Evolutionary conservation across 805 yeast genomes (phyloP).

Genomic region (Candida arabinofermentans): DNA sequence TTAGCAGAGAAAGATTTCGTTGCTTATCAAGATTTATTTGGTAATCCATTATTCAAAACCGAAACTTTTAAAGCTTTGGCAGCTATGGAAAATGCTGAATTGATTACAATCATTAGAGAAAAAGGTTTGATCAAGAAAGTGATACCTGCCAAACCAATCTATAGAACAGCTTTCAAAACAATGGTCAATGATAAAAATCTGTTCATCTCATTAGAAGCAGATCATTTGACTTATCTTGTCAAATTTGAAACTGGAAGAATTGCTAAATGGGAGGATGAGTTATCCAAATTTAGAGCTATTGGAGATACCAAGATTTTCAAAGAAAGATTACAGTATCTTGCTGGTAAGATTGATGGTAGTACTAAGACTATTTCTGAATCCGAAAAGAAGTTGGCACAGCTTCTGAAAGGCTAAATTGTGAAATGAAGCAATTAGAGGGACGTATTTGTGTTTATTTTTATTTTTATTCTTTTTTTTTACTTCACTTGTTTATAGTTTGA

Average conservation of each 20-base stretch:
- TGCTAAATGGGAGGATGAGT: conserved; percentile 63
- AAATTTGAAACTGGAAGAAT: conserved; percentile 60
- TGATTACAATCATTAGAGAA: conserved; percentile 66
- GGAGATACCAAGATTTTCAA: conserved; percentile 51
- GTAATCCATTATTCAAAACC: conserved; percentile 56
- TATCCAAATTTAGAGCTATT: conserved; percentile 51
- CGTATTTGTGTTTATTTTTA: background rate
- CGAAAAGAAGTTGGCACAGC: conserved; percentile 36
- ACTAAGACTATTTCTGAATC: conserved; percentile 46
- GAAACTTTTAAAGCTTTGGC: conserved; percentile 53
- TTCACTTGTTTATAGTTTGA: background rate
- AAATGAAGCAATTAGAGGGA: too few relatives aligned
- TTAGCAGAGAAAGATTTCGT: conserved; percentile 49
- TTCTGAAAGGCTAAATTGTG: conserved; percentile 15
- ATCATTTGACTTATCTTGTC: conserved; percentile 52
- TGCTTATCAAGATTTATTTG: conserved; percentile 47
- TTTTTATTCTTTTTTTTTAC: background rate
- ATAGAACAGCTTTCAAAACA: conserved; percentile 69
- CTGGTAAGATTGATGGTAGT: conserved; percentile 60
- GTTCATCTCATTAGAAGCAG: conserved; percentile 59
- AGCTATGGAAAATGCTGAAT: conserved; percentile 74
- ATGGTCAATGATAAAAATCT: conserved; percentile 56
- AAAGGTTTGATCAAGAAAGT: conserved; percentile 70
- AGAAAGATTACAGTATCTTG: conserved; percentile 61
- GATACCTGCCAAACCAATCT: conserved; percentile 81